Percentiles rank a stretch among this genome's conserved stretches.
These are phyloP conservation scores for Selenicereus undatus DNA, from an alignment of 148 eudicot species.

Conservation along the genomic window DNA sequence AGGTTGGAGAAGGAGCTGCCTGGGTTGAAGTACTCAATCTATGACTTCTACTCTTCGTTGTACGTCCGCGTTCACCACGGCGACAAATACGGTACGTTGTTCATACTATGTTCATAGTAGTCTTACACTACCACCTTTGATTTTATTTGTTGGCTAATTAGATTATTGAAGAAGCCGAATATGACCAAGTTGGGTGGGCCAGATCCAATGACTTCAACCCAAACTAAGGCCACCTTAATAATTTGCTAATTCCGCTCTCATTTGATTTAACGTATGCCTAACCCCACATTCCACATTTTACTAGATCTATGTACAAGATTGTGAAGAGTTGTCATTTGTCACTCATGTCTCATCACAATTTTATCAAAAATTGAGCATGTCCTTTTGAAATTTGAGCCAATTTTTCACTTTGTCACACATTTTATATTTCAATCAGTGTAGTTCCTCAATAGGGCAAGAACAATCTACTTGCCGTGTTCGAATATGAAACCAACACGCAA, in stretches of 20 bases:
- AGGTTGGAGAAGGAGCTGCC: conserved; percentile 20
- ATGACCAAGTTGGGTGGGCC: no score
- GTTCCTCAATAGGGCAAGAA: neutral
- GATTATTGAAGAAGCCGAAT: no score
- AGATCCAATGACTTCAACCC: neutral
- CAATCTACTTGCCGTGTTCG: neutral
- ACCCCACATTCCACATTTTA: neutral
- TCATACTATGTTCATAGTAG: neutral
- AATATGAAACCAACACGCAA: neutral
- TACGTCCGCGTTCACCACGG: conserved; percentile 18
- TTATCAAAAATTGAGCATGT: neutral
- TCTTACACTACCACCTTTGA: no score
- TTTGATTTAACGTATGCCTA: neutral
- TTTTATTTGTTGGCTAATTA: no score
- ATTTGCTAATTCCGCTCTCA: neutral
- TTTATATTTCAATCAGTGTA: neutral
- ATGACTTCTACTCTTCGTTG: conserved; percentile 25
- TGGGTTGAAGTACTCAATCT: conserved; percentile 34
- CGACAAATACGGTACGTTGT: conserved; percentile 28
- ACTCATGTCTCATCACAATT: neutral
- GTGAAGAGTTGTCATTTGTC: neutral
- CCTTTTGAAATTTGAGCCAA: neutral
- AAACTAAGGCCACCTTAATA: neutral
- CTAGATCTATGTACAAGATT: neutral
- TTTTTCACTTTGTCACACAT: neutral